Base-by-base conservation (phyloP, 2,329 filamentous ascomycete species). In the Xylariaceae sp. region DNA sequence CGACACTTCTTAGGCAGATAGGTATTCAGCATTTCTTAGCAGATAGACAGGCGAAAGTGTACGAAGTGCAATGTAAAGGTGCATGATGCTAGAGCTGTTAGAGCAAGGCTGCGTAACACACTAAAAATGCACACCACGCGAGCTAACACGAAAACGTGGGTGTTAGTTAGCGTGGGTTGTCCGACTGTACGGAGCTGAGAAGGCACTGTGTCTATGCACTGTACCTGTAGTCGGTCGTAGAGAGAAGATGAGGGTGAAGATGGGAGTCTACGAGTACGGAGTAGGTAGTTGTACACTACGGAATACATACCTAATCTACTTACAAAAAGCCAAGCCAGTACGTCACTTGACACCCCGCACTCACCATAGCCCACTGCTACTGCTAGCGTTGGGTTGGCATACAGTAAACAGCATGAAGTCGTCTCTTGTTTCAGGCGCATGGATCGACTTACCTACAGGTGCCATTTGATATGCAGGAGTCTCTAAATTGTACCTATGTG, bases 371-470 rank as follows among this genome's bases (percentile, higher is more conserved):
- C 61, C 58, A 58, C 55, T 58, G 41, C 41, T 44, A 44, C 17
- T 30, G 37, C 9, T 41, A 41, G 37, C 13, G 37, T 41, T 41
- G 41, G 10, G 39, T 56, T 58, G 55, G 45, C 57, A 51, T 56
- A 41, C 53, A 49, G 47, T 49, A 18, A 49, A 23, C 17, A n/a
- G 15, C 47, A 18, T 49, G 8, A 50, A 34, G 18, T 50, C 15
- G 18, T 50, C 48, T 54, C 55, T 55, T 55, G 60, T 63, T 64
- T 62, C 61, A 64, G 55, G 37, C 53, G 34, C 58, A 51, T 56
- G 61, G 54, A 55, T 49, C 51, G 54, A 56, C 62, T 57, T 30
- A 50, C 18, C 4, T 17, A 30, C 48, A 34, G 7, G 49, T 23
- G 11, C 4, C 49, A 50, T 9, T 61, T 13, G 45, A 49, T 59